Base-by-base conservation (phyloP, 768 basidiomycete species). In the Lentinula raphanica region DNA sequence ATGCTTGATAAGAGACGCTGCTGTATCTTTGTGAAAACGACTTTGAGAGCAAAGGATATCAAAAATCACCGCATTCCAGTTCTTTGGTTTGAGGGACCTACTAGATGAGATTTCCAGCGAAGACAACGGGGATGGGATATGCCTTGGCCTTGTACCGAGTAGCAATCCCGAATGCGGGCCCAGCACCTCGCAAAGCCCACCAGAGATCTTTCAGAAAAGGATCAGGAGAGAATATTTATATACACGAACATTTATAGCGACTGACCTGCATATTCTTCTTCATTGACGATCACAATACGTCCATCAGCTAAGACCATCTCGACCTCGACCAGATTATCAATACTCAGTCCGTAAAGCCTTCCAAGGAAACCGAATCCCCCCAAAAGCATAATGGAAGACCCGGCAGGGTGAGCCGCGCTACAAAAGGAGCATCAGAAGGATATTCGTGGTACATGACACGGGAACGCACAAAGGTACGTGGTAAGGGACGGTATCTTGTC, bases 251-350 rank as follows among this genome's bases (percentile, higher is more conserved):
- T n/a, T n/a, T n/a, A n/a, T n/a, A n/a, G n/a, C n/a, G n/a, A n/a
- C n/a, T 9, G 71, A 84, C 90, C 89, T 55, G 88, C 78, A 67
- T 90, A 73, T 39, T 87, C 86, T 4, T 80, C 77, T 65, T 94
- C 85, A 62, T 79, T 92, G 5, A 87, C 82, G 59, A 87, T 79
- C 21, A 93, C 80, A 46, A 97, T 88, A n/a, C 84, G 75, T 4
- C 94, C 94, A 70, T 96, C 92, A 3, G 93, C 89, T 17, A 94
- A 78, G 2, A 97, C 94, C 72, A 94, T 86, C 71, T 98, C 94
- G 0, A 90, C 88, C 66, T 97, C 94, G 5, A 95, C 88, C 25
- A 96, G 74, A 67, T 90, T 92, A 69, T 98, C 94, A 67, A 94
- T 82, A 59, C 91, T 94, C 56, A 97, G 76, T 5, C 94, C 94